Conservation (phyloP, 2,329 filamentous ascomycete species). For the Aspergillus sp. region DNA sequence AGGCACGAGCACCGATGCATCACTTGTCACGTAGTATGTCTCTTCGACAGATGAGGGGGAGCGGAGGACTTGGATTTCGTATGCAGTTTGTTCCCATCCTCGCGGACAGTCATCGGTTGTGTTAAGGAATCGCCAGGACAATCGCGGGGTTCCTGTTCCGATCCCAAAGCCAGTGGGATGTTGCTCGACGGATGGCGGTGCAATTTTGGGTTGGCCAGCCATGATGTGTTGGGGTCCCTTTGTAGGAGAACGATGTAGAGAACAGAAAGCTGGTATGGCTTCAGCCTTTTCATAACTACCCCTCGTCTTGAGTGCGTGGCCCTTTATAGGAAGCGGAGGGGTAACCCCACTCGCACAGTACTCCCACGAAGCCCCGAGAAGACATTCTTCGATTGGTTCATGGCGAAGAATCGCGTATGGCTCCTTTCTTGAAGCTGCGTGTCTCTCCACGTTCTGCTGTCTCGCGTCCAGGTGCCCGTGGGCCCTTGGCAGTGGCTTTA, state of each 20-base stretch:
- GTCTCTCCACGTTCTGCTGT: too few relatives aligned
- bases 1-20: constrained; percentile 25
- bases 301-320: too few relatives aligned
- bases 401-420: not conserved
- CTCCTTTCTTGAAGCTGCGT: too few relatives aligned
- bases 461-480: too few relatives aligned
- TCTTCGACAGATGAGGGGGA: constrained; percentile 2
- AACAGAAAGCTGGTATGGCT: not conserved
- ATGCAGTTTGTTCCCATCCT: constrained; percentile 27
- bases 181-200: constrained; percentile 2
- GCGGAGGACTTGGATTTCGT: constrained; percentile 24
- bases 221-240: not conserved
- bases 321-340: too few relatives aligned
- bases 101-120: not conserved
- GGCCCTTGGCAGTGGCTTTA: too few relatives aligned
- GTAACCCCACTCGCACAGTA: not conserved
- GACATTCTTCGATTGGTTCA: not conserved
- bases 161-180: constrained; percentile 25
- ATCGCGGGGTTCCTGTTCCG: constrained; percentile 19
- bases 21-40: constrained; percentile 13
- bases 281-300: too few relatives aligned
- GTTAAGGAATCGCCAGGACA: constrained; percentile 27
- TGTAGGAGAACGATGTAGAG: not conserved
- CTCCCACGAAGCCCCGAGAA: not conserved
- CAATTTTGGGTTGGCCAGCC: not conserved